phyloP scores from a whole-genome alignment of 257 asterid genomes.

The Euphrasia confusa region DNA sequence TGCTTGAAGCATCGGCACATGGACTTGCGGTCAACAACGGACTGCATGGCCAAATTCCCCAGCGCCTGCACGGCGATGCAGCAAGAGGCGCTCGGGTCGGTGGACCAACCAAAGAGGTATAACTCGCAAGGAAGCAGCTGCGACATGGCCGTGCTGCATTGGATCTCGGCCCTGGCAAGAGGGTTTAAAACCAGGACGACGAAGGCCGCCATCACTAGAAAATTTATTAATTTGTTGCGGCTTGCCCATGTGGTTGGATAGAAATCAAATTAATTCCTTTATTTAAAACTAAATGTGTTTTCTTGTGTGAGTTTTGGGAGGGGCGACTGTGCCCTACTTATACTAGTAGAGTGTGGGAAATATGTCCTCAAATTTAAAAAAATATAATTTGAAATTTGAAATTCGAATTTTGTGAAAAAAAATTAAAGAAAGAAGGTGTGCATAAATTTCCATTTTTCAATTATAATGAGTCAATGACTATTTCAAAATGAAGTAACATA shows the following conservation, averaged over 20 bases:
- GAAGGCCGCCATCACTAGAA: slow-evolving; percentile 8
- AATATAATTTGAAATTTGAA: too few species aligned
- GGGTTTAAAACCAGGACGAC: slow-evolving; percentile 12
- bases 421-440: too few species aligned
- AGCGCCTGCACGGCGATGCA: slow-evolving; percentile 29
- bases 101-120: slow-evolving; percentile 29
- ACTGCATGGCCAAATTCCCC: slow-evolving; percentile 24
- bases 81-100: slow-evolving; percentile 30
- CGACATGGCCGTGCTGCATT: slow-evolving; percentile 28
- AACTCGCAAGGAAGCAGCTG: slow-evolving; percentile 35
- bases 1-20: slow-evolving; percentile 34
- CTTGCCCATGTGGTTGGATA: background rate
- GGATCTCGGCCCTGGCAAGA: slow-evolving; percentile 20
- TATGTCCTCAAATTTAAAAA: too few species aligned
- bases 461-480: too few species aligned
- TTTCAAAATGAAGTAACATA: too few species aligned
- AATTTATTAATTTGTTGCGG: background rate
- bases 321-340: background rate
- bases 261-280: background rate
- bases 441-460: too few species aligned
- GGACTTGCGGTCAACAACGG: slow-evolving; percentile 27
- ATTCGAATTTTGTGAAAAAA: too few species aligned
- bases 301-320: background rate
- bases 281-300: background rate
- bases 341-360: background rate